Conservation (phyloP, 805 yeast genomes). For the Lipomyces kockii region DNA sequence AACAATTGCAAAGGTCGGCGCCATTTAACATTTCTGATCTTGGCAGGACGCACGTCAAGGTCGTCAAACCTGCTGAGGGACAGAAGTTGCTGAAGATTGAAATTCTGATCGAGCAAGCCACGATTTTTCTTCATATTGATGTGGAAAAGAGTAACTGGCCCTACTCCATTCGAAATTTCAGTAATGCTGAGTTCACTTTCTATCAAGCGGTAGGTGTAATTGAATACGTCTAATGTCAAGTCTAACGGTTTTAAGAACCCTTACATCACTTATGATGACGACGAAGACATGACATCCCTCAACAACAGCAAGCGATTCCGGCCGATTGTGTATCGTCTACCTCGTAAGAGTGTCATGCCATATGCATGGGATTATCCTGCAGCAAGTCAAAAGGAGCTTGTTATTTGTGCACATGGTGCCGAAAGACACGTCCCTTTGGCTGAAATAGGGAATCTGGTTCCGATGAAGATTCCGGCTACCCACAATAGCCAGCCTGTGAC, state of each 20-base stretch:
- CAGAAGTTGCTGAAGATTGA: constrained; percentile 75
- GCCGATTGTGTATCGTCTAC: constrained; percentile 80
- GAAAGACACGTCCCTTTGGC: constrained; percentile 83
- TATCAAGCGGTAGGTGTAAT: constrained; percentile 63
- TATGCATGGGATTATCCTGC: constrained; percentile 98
- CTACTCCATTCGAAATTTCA: constrained; percentile 84
- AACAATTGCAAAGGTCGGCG: constrained; percentile 76
- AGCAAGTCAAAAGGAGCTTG: constrained; percentile 78
- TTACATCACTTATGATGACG: constrained; percentile 49
- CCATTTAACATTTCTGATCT: constrained; percentile 84
- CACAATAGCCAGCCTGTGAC: constrained; percentile 48
- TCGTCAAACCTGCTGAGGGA: constrained; percentile 59
- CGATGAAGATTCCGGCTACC: constrained; percentile 70
- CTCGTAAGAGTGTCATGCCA: constrained; percentile 93
- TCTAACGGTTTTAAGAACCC: constrained; percentile 24
- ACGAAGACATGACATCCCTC: constrained; percentile 55
- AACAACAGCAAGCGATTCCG: constrained; percentile 51
- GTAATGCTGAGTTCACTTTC: constrained; percentile 81
- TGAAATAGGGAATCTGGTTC: constrained; percentile 89
- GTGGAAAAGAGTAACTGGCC: constrained; percentile 89
- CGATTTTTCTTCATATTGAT: constrained; percentile 74
- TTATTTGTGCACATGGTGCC: constrained; percentile 70
- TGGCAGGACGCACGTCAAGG: constrained; percentile 78
- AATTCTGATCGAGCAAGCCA: constrained; percentile 75
- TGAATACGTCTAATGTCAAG: not conserved